phyloP scores from a whole-genome alignment of 306 rosid genomes.

The Malus domestica region ASM211411v1 NC_041791.1:34925501-34926000 shows the following conservation, averaged over 20 bases:
- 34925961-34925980: no score
- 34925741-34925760: conserved; percentile 1
- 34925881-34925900: no score
- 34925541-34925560: conserved; percentile 3
- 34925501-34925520: conserved; percentile 10
- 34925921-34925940: no score
- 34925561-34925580: not conserved
- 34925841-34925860: not conserved
- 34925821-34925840: not conserved
- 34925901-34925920: no score
- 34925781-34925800: conserved; percentile 3
- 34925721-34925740: not conserved
- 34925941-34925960: no score
- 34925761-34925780: not conserved
- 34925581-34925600: not conserved
- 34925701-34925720: not conserved
- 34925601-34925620: conserved; percentile 1
- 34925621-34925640: not conserved
- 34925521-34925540: not conserved
- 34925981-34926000: no score
- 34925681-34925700: not conserved
- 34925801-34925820: not conserved
- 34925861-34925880: no score
- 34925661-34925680: not conserved
- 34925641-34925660: not conserved